Evolutionary conservation across 805 yeast species (phyloP), one percentile per base, ranked within the genome.

Genomic region (Saccharomycopsis fermentans): DNA sequence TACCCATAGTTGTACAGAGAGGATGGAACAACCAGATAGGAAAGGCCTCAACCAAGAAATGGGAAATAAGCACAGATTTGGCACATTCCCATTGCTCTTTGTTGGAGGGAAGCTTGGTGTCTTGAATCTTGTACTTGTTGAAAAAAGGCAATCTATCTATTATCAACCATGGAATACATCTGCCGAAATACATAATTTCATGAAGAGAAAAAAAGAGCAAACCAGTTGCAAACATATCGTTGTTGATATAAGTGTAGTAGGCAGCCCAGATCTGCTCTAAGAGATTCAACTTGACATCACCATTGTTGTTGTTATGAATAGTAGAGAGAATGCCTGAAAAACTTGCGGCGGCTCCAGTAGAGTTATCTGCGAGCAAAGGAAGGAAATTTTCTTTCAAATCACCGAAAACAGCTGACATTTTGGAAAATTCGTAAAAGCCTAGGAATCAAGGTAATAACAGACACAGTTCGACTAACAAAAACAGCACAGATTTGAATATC

Each of bases 21-120:
- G 90, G 88, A 70, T 87, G 92, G 78, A 87, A 87, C 52, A 84
- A 80, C 89, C 91, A 87, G 63, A 87, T 87, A 53, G 92, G 94
- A 60, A 87, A 74, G 3, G 88, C 90, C 74, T 87, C 94, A 56
- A 87, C 87, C 63, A 86, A 71, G 65, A 85, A 79, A 71, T 87
- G 94, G 6, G 87, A 81, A 53, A 78, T 77, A 59, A 87, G 73
- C 34, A 87, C 92, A 36, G 82, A 72, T 69, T 82, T 81, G 64
- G 84, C 76, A 69, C 94, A 87, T 69, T 84, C 88, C 88, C 90
- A 81, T 69, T 87, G 91, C 72, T 86, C 90, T 65, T 73, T 71
- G 63, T 75, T 73, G 55, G 83, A 74, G 17, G 90, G 90, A 54
- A 80, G 65, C 66, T 84, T 84, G 56, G 80, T 74, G 48, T 81